Conservation (phyloP, 768 basidiomycete genomes). For the Lanmaoa pseudosensibilis region DNA sequence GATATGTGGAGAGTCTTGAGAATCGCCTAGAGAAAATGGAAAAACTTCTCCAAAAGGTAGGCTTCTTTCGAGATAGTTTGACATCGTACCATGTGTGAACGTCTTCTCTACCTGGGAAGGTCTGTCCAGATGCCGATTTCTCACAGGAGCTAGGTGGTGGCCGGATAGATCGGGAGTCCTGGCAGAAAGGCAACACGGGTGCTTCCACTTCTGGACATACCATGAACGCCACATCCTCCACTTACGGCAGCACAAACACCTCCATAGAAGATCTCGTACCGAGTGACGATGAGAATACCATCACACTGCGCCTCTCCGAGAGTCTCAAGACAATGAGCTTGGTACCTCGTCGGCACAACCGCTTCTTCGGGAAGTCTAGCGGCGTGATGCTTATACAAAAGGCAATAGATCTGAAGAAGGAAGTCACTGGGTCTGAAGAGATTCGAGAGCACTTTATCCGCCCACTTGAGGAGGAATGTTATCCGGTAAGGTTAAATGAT, state of each 20-base stretch:
- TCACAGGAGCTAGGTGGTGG: constrained; percentile 54
- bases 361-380: constrained; percentile 45
- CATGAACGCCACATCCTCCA: constrained; percentile 12
- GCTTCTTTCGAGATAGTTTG: background rate
- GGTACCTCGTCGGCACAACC: background rate
- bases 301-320: constrained; percentile 25
- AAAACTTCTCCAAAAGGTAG: constrained; percentile 53
- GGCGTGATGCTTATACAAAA: constrained; percentile 41
- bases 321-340: constrained; percentile 24
- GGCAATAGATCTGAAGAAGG: constrained; percentile 60
- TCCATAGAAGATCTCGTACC: constrained; percentile 23
- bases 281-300: constrained; percentile 31
- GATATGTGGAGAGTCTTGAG: constrained; percentile 65
- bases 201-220: constrained; percentile 14
- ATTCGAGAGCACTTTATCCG: background rate
- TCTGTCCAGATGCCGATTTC: constrained; percentile 65
- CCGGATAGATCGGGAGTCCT: constrained; percentile 40
- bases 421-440: constrained; percentile 45
- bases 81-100: constrained; percentile 3
- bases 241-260: constrained; percentile 1
- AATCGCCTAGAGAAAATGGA: constrained; percentile 65
- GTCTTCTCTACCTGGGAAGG: constrained; percentile 35
- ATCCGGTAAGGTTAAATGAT: constrained; percentile 27
- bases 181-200: constrained; percentile 24
- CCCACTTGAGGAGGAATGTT: background rate